phyloP scores from a whole-genome alignment of 345 rosid genomes.

The Pistacia vera region DNA sequence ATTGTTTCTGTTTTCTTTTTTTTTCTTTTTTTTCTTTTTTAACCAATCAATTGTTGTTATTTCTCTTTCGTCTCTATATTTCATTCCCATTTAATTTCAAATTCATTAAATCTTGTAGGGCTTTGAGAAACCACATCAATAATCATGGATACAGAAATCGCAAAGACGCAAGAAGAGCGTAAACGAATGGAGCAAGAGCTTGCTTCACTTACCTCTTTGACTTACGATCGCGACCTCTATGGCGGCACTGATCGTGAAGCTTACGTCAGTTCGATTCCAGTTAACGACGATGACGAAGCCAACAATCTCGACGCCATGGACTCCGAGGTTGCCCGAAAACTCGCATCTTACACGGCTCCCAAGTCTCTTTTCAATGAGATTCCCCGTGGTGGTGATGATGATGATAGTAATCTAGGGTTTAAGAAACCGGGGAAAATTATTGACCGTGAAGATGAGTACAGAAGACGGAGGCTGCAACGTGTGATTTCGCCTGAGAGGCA shows the following conservation, averaged over 20 bases:
- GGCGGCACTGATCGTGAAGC: constrained; percentile 70
- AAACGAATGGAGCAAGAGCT: constrained; percentile 70
- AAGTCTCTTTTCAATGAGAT: constrained; percentile 75
- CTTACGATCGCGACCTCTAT: constrained; percentile 78
- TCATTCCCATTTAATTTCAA: neutral
- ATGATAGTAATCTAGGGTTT: constrained; percentile 52
- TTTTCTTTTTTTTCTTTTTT: too few species aligned
- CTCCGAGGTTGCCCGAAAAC: constrained; percentile 70
- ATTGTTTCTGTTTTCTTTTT: too few species aligned
- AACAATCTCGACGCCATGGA: constrained; percentile 55
- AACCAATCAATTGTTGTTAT: neutral
- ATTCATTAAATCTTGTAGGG: neutral
- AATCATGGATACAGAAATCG: constrained; percentile 70
- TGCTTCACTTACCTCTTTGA: constrained; percentile 70
- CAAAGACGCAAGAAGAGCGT: constrained; percentile 84
- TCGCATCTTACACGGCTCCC: constrained; percentile 92
- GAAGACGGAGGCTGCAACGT: constrained; percentile 80
- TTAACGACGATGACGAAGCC: constrained; percentile 81
- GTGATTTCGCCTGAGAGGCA: constrained; percentile 92
- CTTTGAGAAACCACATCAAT: neutral
- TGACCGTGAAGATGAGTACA: constrained; percentile 91
- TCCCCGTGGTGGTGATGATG: constrained; percentile 67
- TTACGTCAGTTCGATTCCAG: constrained; percentile 73
- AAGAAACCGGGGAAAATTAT: constrained; percentile 70
- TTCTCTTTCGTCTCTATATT: neutral